phyloP scores from a whole-genome alignment of 108 stramenopile species.

The Bacterosira constricta region DNA sequence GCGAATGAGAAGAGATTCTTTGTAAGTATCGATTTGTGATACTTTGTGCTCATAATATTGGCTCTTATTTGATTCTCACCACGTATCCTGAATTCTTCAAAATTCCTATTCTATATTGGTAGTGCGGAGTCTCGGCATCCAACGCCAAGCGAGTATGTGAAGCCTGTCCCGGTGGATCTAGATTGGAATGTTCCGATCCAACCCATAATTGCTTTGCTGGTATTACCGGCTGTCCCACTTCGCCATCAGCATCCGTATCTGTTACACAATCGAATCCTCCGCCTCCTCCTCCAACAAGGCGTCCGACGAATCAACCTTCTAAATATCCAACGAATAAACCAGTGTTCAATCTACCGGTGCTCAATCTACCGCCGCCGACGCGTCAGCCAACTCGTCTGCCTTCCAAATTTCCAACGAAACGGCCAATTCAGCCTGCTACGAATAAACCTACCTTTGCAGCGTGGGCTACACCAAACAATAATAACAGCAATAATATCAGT shows the following conservation, averaged over 20 bases:
- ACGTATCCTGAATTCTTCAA: background rate
- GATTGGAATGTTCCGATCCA: slow-evolving; percentile 34
- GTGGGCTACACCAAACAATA: no score
- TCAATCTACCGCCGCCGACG: background rate
- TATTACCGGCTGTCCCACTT: slow-evolving; percentile 29
- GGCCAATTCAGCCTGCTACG: no score
- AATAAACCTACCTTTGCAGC: no score
- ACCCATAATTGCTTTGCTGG: slow-evolving; percentile 45
- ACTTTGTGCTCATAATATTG: background rate
- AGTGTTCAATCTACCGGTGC: background rate
- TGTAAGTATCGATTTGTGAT: slow-evolving; percentile 15
- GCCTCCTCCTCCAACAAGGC: background rate
- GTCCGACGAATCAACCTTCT: background rate
- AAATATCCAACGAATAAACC: background rate
- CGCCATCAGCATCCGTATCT: background rate
- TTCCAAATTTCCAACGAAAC: no score
- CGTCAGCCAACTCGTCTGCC: no score
- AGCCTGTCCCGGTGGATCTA: slow-evolving; percentile 36
- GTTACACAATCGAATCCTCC: background rate
- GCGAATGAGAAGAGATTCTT: slow-evolving; percentile 38
- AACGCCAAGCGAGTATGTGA: slow-evolving; percentile 32
- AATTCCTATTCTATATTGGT: background rate
- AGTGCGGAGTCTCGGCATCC: slow-evolving; percentile 36
- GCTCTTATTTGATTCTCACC: background rate
- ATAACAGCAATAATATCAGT: background rate